phyloP scores from a whole-genome alignment of 2,329 filamentous ascomycete genomes.

The Hypoxylon sp. region DNA sequence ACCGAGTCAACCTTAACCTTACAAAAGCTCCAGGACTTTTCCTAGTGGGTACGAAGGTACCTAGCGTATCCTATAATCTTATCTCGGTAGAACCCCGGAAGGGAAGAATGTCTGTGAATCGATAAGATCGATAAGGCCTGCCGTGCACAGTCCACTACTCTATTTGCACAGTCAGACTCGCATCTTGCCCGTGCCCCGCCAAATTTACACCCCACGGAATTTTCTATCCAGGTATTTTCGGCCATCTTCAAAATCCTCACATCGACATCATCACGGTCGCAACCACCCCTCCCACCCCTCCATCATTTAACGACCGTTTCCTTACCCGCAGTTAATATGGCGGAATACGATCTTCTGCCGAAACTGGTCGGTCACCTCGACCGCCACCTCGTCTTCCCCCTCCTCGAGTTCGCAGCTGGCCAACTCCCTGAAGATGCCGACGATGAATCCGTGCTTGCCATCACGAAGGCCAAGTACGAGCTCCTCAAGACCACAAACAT shows the following conservation, averaged over 20 bases:
- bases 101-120: no score
- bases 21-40: constrained; percentile 24
- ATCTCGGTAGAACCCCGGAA: constrained; percentile 34
- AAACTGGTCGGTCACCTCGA: constrained; percentile 93
- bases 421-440: constrained; percentile 81
- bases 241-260: constrained; percentile 18
- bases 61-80: not conserved
- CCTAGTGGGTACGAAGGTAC: not conserved
- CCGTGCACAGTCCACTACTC: constrained; percentile 40
- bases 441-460: constrained; percentile 70
- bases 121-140: constrained; percentile 1
- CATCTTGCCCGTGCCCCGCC: constrained; percentile 12
- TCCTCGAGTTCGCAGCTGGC: constrained; percentile 90
- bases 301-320: not conserved
- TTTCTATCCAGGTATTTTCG: constrained; percentile 20
- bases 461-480: constrained; percentile 89
- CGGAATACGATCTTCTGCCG: constrained; percentile 83
- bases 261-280: not conserved
- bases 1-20: not conserved
- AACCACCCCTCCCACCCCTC: not conserved
- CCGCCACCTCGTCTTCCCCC: constrained; percentile 94
- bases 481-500: constrained; percentile 98
- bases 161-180: constrained; percentile 19
- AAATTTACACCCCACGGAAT: constrained; percentile 17
- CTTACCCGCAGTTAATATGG: constrained; percentile 62